These are phyloP conservation scores for Rhododendron mucronatum DNA, from an alignment of 148 eudicot species.

Conservation along the genomic window DNA sequence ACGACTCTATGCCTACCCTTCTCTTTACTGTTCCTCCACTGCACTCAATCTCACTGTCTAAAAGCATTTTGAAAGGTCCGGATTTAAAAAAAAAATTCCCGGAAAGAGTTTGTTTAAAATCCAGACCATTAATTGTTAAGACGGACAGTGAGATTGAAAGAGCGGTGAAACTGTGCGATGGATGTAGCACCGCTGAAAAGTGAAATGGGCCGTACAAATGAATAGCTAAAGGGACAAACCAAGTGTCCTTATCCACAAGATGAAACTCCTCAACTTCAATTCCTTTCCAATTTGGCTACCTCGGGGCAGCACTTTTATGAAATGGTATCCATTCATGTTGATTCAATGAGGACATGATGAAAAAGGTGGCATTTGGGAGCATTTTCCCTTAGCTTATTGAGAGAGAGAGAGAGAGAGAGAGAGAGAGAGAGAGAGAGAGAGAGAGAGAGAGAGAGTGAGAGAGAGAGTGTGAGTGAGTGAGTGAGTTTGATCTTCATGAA, in stretches of 20 bases:
- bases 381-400: background rate
- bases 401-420: background rate
- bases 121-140: too few relatives aligned
- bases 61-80: too few relatives aligned
- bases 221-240: background rate
- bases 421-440: background rate
- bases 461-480: too few relatives aligned
- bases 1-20: too few relatives aligned
- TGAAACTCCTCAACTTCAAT: background rate
- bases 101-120: too few relatives aligned
- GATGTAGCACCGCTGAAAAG: too few relatives aligned
- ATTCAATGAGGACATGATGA: slow-evolving; percentile 11
- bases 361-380: slow-evolving; percentile 14
- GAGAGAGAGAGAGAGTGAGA: too few relatives aligned
- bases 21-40: too few relatives aligned
- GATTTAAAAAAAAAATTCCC: too few relatives aligned
- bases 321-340: slow-evolving; percentile 5
- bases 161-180: too few relatives aligned
- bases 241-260: background rate
- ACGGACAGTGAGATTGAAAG: too few relatives aligned
- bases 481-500: background rate
- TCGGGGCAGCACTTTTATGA: slow-evolving; percentile 1
- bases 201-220: background rate
- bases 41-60: too few relatives aligned
- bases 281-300: background rate